Evolutionary conservation across 371 early-diverging fungal genomes (phyloP), one percentile per base, ranked within the genome.

Genomic region (Mortierella sp.): DNA sequence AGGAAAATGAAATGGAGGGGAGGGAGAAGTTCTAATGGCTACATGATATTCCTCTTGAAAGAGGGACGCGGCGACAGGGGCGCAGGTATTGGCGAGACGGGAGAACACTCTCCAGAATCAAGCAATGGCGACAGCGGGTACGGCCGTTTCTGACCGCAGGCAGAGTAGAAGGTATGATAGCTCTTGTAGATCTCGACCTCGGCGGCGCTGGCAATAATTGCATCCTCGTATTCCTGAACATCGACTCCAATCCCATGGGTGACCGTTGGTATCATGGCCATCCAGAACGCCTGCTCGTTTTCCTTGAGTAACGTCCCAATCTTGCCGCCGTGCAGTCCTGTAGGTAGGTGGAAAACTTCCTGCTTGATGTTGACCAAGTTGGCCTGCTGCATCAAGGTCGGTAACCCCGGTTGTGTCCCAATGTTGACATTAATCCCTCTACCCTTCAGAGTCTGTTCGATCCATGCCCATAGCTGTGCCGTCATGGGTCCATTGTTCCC

Each of bases 321-420:
- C 78, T 83, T 80, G 70, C 84, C 80, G 3, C 84, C 84, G 72
- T 83, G 80, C 0, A 75, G 37, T 0, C 84, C 84, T 0, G 80
- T 83, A 1, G 80, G 78, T 5, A 83, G 51, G 28, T 51, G 43
- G 6, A 83, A 53, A 5, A 77, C 64, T 16, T 80, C 73, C 0
- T 83, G 77, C 8, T 74, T 69, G 16, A 83, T 72, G 34, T 77
- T 77, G 4, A 53, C 48, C 11, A 80, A 5, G 6, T 69, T 16
- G 0, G 78, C 80, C 14, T 74, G 64, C 51, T 83, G 50, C 57
- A 77, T 31, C 31, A 83, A 24, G 1, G 46, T 8, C 0, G 19
- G 34, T 28, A 78, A 48, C 24, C 83, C 77, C 5, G 64, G 72
- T 10, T 83, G 67, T 10, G 72, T 54, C 11, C 74, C 75, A 26